Evolutionary conservation across 2,329 filamentous ascomycete species (phyloP).

Genomic region (Talaromyces sp.): DNA sequence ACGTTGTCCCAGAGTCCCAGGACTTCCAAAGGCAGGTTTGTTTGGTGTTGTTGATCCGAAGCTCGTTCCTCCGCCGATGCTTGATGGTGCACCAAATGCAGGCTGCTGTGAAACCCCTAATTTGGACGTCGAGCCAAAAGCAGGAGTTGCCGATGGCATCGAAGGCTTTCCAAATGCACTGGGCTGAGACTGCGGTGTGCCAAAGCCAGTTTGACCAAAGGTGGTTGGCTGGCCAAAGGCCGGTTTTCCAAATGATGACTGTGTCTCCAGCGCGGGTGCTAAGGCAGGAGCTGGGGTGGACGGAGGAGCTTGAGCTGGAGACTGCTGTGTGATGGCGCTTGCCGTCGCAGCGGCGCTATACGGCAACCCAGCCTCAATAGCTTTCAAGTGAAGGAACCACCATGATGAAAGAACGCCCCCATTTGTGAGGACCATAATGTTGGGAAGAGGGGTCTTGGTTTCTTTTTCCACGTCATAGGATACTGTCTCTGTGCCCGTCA

Average conservation of each 20-base stretch:
- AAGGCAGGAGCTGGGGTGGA: constrained; percentile 20
- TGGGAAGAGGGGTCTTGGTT: constrained; percentile 76
- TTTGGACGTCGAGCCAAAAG: constrained; percentile 29
- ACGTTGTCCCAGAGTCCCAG: constrained; percentile 31
- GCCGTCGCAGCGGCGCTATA: constrained; percentile 66
- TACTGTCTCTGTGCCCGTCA: constrained; percentile 78
- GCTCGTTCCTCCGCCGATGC: constrained; percentile 21
- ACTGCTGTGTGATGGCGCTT: constrained; percentile 18
- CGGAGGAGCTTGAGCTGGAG: constrained; percentile 21
- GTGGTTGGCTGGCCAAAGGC: constrained; percentile 24
- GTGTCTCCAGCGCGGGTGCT: constrained; percentile 11
- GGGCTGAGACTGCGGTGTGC: constrained; percentile 15
- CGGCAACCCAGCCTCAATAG: constrained; percentile 67
- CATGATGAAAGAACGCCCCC: constrained; percentile 81
- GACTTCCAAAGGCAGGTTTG: constrained; percentile 31
- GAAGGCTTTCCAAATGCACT: constrained; percentile 21
- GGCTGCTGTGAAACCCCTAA: constrained; percentile 23
- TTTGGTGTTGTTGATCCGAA: constrained; percentile 30
- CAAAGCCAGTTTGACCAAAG: constrained; percentile 30
- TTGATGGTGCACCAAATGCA: constrained; percentile 28
- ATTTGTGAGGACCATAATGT: constrained; percentile 79
- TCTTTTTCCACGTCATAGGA: constrained; percentile 30
- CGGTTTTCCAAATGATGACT: constrained; percentile 3
- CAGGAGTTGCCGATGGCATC: constrained; percentile 27
- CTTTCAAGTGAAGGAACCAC: constrained; percentile 90